These are phyloP conservation scores for Luvunga scandens DNA, from an alignment of 345 rosid species.

Conservation along the genomic window DNA sequence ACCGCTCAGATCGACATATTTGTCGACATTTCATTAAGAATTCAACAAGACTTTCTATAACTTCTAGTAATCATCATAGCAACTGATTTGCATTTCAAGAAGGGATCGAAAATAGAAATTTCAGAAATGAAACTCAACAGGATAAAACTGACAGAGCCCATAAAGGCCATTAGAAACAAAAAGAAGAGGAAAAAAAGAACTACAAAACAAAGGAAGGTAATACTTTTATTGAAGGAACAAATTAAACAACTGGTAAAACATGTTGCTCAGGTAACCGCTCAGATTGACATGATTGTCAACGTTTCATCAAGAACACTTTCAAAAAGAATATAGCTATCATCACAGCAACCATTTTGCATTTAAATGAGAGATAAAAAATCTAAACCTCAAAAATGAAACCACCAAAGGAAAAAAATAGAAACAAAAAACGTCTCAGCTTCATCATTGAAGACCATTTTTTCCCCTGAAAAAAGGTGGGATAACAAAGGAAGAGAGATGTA, in stretches of 20 bases:
- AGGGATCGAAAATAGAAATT: not conserved
- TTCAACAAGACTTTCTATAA: conserved; percentile 10
- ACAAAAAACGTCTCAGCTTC: not conserved
- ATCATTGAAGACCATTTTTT: not conserved
- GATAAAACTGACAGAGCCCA: not conserved
- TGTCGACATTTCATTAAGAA: conserved; percentile 38
- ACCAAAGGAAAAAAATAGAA: not conserved
- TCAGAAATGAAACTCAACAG: not conserved
- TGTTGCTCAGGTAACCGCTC: conserved; percentile 68
- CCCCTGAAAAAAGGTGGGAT: not conserved
- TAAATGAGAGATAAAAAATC: not conserved
- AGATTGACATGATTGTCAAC: conserved; percentile 34
- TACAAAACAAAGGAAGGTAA: not conserved
- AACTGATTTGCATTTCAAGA: conserved; percentile 13
- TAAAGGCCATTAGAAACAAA: not conserved
- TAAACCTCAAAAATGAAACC: not conserved
- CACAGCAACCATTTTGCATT: conserved; percentile 29
- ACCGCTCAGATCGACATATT: conserved; percentile 48
- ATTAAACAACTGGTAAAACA: not conserved
- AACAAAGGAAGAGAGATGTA: not conserved
- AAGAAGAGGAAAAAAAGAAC: not conserved
- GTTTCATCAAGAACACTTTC: conserved; percentile 33
- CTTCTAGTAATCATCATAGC: conserved; percentile 34
- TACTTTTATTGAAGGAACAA: not conserved
- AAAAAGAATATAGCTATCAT: conserved; percentile 23